Percentiles rank a stretch among this genome's conserved stretches.
phyloP scores from a whole-genome alignment of 495 filamentous ascomycete genomes.

The Hypoxylon rickii region DNA sequence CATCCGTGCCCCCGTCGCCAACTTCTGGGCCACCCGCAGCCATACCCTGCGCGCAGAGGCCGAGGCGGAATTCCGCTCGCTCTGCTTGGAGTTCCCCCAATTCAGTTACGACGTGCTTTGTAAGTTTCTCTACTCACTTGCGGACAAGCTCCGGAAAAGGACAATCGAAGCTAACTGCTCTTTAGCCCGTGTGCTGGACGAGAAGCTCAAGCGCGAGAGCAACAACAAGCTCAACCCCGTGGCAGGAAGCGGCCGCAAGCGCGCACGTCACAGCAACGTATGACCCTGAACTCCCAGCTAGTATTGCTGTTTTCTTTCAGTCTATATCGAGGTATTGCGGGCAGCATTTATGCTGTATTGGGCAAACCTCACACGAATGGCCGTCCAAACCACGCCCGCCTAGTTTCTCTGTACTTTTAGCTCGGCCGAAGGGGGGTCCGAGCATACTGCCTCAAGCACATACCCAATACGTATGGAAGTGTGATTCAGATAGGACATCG shows the following conservation, averaged over 20 bases:
- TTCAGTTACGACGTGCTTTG: constrained; percentile 90
- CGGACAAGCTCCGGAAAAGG: not conserved
- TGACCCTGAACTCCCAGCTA: too few relatives aligned
- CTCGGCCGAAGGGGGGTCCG: not conserved
- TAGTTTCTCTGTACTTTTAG: constrained; percentile 3
- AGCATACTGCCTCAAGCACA: not conserved
- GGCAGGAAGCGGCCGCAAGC: constrained; percentile 54
- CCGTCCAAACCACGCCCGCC: too few relatives aligned
- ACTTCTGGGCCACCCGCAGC: constrained; percentile 83
- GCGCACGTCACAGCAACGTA: constrained; percentile 51
- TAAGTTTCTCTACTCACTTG: constrained; percentile 36
- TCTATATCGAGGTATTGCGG: too few relatives aligned
- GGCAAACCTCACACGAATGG: too few relatives aligned
- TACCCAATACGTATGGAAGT: constrained; percentile 1
- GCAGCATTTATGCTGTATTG: too few relatives aligned
- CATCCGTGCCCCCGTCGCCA: constrained; percentile 83
- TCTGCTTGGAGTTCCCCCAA: constrained; percentile 88
- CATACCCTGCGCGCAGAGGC: constrained; percentile 83
- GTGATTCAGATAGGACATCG: constrained; percentile 1
- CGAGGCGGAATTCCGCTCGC: constrained; percentile 74
- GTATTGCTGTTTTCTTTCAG: too few relatives aligned
- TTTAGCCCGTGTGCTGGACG: constrained; percentile 60
- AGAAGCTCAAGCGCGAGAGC: constrained; percentile 61
- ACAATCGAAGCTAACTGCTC: constrained; percentile 15
- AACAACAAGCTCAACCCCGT: constrained; percentile 57